These are phyloP conservation scores for Pseudogymnoascus sp. DNA, from an alignment of 2,329 filamentous ascomycete genomes.

Conservation along the genomic window DNA sequence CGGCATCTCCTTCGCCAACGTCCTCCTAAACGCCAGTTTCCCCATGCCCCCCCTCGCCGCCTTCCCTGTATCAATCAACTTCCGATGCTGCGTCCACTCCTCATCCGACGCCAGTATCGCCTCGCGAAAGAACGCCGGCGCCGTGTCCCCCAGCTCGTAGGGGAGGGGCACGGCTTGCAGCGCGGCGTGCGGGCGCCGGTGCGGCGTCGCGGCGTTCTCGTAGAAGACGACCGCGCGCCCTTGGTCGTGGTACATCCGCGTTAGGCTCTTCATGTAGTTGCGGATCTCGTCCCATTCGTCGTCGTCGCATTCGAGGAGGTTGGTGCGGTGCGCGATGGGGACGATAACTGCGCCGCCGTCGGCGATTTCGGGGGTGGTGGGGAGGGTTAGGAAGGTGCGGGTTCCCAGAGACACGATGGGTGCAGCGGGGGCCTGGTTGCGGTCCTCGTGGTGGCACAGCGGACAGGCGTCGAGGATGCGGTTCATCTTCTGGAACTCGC, in stretches of 20 bases:
- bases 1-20: slow-evolving; percentile 88
- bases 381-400: slow-evolving; percentile 76
- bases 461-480: slow-evolving; percentile 79
- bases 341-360: slow-evolving; percentile 81
- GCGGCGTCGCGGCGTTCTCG: slow-evolving; percentile 82
- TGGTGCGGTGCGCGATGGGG: slow-evolving; percentile 76
- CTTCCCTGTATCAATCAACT: slow-evolving; percentile 77
- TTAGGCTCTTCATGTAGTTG: slow-evolving; percentile 97
- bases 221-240: slow-evolving; percentile 93
- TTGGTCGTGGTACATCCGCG: slow-evolving; percentile 87
- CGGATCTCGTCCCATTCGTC: slow-evolving; percentile 99
- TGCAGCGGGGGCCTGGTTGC: slow-evolving; percentile 63
- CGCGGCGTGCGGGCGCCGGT: slow-evolving; percentile 72
- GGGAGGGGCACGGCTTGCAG: slow-evolving; percentile 83
- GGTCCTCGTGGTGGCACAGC: slow-evolving; percentile 87
- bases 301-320: slow-evolving; percentile 95
- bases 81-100: slow-evolving; percentile 93
- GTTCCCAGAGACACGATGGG: slow-evolving; percentile 82
- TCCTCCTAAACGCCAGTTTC: slow-evolving; percentile 70
- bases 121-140: slow-evolving; percentile 91
- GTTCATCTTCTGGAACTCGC: slow-evolving; percentile 84
- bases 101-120: slow-evolving; percentile 81
- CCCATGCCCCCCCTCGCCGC: slow-evolving; percentile 60
- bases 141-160: slow-evolving; percentile 81
- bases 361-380: slow-evolving; percentile 80